phyloP scores from a whole-genome alignment of 495 filamentous ascomycete species.

The Xylaria nigripes region DNA sequence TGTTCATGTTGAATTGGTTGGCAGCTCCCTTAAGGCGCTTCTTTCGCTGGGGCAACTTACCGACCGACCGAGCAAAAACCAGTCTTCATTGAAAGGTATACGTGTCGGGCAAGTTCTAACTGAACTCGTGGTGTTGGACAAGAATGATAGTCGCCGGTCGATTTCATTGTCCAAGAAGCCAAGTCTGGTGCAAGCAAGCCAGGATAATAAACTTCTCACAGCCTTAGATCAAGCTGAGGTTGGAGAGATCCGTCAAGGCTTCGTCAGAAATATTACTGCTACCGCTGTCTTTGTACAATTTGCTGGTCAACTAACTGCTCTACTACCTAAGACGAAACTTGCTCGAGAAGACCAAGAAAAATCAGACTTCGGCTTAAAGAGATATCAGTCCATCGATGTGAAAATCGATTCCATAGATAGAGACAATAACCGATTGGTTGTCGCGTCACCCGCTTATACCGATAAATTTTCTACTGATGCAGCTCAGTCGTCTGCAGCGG shows the following conservation, averaged over 20 bases:
- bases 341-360: slow-evolving; percentile 55
- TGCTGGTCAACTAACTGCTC: slow-evolving; percentile 62
- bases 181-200: slow-evolving; percentile 66
- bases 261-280: slow-evolving; percentile 71
- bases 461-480: slow-evolving; percentile 19
- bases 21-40: slow-evolving; percentile 62
- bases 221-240: slow-evolving; percentile 61
- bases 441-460: slow-evolving; percentile 24
- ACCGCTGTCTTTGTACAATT: slow-evolving; percentile 78
- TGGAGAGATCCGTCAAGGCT: slow-evolving; percentile 64
- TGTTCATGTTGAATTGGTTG: slow-evolving; percentile 65
- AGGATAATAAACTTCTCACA: slow-evolving; percentile 54
- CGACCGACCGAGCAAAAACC: slow-evolving; percentile 69
- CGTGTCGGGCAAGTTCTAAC: slow-evolving; percentile 70
- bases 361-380: slow-evolving; percentile 66
- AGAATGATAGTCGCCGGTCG: slow-evolving; percentile 60
- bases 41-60: slow-evolving; percentile 69
- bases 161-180: slow-evolving; percentile 73
- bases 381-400: slow-evolving; percentile 60
- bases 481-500: slow-evolving; percentile 13
- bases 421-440: slow-evolving; percentile 33
- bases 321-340: slow-evolving; percentile 69
- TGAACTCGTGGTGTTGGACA: slow-evolving; percentile 77
- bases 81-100: slow-evolving; percentile 65
- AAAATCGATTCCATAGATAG: slow-evolving; percentile 62